These are phyloP conservation scores for Oryza meridionalis DNA, from an alignment of 176 grass and related monocot genomes.

Conservation along the genomic window DNA sequence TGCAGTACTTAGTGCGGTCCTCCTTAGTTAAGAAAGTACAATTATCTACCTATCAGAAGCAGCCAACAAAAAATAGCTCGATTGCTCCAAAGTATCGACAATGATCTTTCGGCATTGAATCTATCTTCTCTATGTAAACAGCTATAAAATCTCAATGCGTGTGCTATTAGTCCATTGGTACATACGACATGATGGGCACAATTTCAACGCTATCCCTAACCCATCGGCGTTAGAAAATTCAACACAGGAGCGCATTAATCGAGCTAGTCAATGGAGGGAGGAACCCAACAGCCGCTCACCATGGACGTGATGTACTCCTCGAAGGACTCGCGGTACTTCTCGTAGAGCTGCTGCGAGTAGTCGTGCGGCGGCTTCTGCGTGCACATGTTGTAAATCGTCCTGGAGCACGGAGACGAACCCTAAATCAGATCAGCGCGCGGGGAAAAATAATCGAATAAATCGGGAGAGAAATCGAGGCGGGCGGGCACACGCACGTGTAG, in stretches of 20 bases:
- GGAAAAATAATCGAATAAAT: neutral
- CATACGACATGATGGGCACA: neutral
- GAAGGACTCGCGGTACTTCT: constrained; percentile 63
- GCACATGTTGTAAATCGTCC: constrained; percentile 90
- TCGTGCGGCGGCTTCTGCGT: constrained; percentile 80
- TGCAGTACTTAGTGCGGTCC: neutral
- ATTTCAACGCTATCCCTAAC: neutral
- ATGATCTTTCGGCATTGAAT: neutral
- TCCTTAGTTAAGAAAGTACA: neutral
- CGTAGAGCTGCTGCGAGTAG: constrained; percentile 82
- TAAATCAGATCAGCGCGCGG: constrained; percentile 19
- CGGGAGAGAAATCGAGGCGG: neutral
- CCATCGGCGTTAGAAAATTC: neutral
- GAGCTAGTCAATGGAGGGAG: neutral
- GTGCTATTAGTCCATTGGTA: neutral
- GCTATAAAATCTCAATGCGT: neutral
- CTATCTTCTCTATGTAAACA: neutral
- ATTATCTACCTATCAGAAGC: neutral
- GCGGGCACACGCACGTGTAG: constrained; percentile 55
- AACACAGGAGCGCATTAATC: neutral
- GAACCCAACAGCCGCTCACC: constrained; percentile 32
- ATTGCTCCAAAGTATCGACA: neutral
- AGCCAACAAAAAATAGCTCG: neutral
- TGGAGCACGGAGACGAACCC: constrained; percentile 5
- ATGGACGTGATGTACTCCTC: constrained; percentile 69